phyloP scores from a whole-genome alignment of 192 early-diverging fungal genomes.

The Dispira parvispora region DNA sequence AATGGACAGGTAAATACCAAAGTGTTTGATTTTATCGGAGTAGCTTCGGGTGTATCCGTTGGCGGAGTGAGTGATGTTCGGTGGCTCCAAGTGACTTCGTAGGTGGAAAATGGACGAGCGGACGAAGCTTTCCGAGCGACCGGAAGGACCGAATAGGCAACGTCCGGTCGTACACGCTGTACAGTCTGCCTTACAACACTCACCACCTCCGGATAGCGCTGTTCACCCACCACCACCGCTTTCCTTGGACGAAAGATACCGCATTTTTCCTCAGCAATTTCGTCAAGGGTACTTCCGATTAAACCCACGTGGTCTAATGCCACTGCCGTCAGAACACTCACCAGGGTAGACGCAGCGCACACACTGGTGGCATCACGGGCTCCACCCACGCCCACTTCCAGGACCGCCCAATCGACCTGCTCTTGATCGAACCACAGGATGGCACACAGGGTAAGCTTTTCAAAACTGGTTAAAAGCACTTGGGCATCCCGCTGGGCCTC shows the following conservation, averaged over 20 bases:
- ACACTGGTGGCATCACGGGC: slow-evolving; percentile 75
- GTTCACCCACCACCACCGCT: slow-evolving; percentile 32
- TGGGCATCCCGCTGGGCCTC: not conserved
- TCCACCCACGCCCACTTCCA: slow-evolving; percentile 75
- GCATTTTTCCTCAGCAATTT: slow-evolving; percentile 73
- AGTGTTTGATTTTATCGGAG: not conserved
- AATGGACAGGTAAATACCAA: slow-evolving; percentile 28
- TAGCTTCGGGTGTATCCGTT: not conserved
- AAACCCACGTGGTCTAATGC: slow-evolving; percentile 58
- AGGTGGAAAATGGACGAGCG: not conserved
- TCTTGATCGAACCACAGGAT: slow-evolving; percentile 74
- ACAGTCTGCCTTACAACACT: not conserved
- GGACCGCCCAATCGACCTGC: slow-evolving; percentile 55
- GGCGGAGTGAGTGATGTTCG: not conserved
- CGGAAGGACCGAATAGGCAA: not conserved
- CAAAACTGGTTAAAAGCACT: slow-evolving; percentile 39
- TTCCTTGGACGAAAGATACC: slow-evolving; percentile 40
- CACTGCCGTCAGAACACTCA: slow-evolving; percentile 60
- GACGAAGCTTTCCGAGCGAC: not conserved
- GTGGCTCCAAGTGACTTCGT: not conserved
- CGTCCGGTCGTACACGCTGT: not conserved
- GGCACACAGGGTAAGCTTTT: slow-evolving; percentile 64
- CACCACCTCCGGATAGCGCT: slow-evolving; percentile 25
- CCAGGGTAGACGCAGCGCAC: slow-evolving; percentile 38
- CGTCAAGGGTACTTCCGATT: slow-evolving; percentile 51